These are phyloP conservation scores for Mycena maculata DNA, from an alignment of 768 basidiomycete genomes.

Conservation along the genomic window DNA sequence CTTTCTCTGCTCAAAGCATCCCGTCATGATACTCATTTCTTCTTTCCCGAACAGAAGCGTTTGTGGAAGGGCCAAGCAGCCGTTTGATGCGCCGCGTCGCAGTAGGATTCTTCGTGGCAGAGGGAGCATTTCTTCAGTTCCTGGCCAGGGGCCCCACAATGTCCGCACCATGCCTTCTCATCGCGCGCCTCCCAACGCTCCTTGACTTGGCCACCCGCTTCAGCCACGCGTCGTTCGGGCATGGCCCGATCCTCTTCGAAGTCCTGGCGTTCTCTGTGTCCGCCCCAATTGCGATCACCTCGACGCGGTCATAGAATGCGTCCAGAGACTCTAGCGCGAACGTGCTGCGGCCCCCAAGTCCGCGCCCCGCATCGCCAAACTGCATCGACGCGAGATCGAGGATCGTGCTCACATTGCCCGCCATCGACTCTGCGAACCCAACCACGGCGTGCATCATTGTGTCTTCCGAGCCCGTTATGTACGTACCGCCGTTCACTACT, in stretches of 20 bases:
- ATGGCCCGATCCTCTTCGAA: not conserved
- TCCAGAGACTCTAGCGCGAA: constrained; percentile 28
- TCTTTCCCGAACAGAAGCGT: not conserved
- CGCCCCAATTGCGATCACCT: not conserved
- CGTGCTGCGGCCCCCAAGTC: constrained; percentile 16
- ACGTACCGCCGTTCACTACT: constrained; percentile 17
- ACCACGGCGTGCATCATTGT: constrained; percentile 35
- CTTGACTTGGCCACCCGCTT: constrained; percentile 28
- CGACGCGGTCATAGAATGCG: constrained; percentile 10
- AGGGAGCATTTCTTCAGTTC: constrained; percentile 18
- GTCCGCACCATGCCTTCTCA: constrained; percentile 29
- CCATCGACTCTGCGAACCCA: constrained; percentile 22
- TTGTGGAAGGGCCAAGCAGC: constrained; percentile 36
- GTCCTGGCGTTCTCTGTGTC: not conserved
- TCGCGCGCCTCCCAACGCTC: constrained; percentile 23
- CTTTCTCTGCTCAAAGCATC: no score
- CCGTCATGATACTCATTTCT: no score
- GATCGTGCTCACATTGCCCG: not conserved
- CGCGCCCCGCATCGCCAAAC: constrained; percentile 36
- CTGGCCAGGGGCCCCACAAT: constrained; percentile 27
- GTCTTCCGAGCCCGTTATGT: constrained; percentile 24
- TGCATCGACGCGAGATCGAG: constrained; percentile 36
- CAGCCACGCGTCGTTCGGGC: constrained; percentile 22
- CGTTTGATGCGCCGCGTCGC: constrained; percentile 27
- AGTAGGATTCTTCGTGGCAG: constrained; percentile 29